phyloP scores from a whole-genome alignment of 345 rosid species.

The Citrus australasica region DNA sequence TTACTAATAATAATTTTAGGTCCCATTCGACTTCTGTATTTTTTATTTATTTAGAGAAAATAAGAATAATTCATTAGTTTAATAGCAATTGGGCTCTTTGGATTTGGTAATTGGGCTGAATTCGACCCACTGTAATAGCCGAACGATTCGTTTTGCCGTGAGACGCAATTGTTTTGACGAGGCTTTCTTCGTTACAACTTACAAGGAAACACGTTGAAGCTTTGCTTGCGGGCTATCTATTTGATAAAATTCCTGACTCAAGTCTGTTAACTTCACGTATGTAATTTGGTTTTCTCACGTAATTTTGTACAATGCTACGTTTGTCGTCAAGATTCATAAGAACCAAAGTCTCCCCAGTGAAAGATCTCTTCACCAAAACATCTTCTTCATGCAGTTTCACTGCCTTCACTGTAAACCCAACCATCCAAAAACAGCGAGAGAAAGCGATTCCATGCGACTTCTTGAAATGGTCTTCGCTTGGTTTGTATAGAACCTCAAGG shows the following conservation, averaged over 20 bases:
- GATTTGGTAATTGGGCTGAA: too few species aligned
- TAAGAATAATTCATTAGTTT: too few species aligned
- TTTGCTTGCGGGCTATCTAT: not conserved
- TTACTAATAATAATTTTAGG: too few species aligned
- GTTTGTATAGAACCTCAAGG: conserved; percentile 60
- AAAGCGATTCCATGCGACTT: conserved; percentile 46
- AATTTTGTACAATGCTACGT: conserved; percentile 13
- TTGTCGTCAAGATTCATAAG: conserved; percentile 3
- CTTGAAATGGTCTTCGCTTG: conserved; percentile 63
- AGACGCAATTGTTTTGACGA: too few species aligned
- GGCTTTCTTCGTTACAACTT: too few species aligned
- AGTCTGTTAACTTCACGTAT: not conserved
- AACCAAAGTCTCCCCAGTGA: conserved; percentile 6
- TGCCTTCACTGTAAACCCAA: conserved; percentile 17
- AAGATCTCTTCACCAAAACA: conserved; percentile 3
- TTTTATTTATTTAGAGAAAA: too few species aligned
- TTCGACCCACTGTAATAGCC: too few species aligned
- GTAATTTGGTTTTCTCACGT: not conserved
- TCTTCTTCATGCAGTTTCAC: conserved; percentile 23
- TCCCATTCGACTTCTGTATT: too few species aligned
- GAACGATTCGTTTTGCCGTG: too few species aligned
- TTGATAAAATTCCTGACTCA: conserved; percentile 4
- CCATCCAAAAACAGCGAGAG: conserved; percentile 10
- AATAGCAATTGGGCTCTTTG: too few species aligned
- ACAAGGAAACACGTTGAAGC: too few species aligned